A percentile compares a stretch with the other conserved stretches of the same genome.
Evolutionary conservation across 495 filamentous ascomycete genomes (phyloP).

Genomic region (Viridothelium virens): DNA sequence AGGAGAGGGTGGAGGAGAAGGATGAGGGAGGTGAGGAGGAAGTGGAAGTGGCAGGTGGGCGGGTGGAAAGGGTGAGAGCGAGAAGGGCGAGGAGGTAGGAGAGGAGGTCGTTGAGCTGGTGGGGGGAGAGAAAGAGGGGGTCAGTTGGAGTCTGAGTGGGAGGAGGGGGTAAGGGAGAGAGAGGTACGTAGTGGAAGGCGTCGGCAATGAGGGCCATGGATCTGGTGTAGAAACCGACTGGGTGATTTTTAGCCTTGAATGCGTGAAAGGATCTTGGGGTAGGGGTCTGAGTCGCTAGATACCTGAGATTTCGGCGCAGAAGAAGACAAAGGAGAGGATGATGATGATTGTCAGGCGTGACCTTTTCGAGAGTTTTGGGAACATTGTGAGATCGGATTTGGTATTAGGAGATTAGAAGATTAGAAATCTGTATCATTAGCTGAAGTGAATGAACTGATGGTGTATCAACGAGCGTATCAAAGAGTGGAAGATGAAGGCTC

Average conservation of each 20-base stretch:
- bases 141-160: neutral
- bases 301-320: conserved; percentile 46
- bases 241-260: neutral
- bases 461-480: too few species aligned
- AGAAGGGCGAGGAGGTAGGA: conserved; percentile 26
- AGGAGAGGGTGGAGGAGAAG: conserved; percentile 39
- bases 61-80: conserved; percentile 24
- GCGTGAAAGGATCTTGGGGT: neutral
- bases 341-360: conserved; percentile 43
- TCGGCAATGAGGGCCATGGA: conserved; percentile 30
- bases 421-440: too few species aligned
- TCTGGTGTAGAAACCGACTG: conserved; percentile 32
- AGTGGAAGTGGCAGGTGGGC: conserved; percentile 21
- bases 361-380: conserved; percentile 17
- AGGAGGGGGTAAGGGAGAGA: neutral
- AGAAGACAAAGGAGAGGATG: conserved; percentile 45
- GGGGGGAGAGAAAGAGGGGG: neutral
- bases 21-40: conserved; percentile 21
- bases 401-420: neutral
- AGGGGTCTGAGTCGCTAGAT: conserved; percentile 6
- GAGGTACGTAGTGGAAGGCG: conserved; percentile 30
- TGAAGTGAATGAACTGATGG: too few species aligned
- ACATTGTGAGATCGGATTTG: neutral
- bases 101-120: conserved; percentile 27
- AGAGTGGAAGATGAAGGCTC: too few species aligned